Evolutionary conservation across 2,329 filamentous ascomycete species (phyloP).

Genomic region (Exophiala sideris): DNA sequence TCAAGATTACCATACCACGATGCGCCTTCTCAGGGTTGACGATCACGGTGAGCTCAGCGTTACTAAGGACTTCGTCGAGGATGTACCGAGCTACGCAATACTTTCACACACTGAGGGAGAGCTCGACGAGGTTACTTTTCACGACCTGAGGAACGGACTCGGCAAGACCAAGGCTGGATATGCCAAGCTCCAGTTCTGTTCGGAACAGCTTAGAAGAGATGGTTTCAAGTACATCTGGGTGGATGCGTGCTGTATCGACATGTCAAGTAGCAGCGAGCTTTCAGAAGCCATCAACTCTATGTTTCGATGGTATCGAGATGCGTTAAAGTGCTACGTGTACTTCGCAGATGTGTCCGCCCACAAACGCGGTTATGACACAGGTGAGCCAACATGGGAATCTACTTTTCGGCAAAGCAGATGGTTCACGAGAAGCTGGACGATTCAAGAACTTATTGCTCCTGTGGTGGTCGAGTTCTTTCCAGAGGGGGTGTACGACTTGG

Average conservation of each 20-base stretch:
- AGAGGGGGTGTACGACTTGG: not conserved
- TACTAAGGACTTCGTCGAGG: not conserved
- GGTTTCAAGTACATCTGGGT: conserved; percentile 30
- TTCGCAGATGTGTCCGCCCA: conserved; percentile 9
- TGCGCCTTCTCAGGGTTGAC: conserved; percentile 5
- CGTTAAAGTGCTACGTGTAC: conserved; percentile 24
- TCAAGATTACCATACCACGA: not conserved
- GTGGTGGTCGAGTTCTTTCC: conserved; percentile 18
- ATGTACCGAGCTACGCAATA: not conserved
- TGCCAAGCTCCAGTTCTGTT: conserved; percentile 27
- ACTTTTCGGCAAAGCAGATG: conserved; percentile 10
- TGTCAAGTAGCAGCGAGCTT: conserved; percentile 11
- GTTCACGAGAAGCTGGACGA: conserved; percentile 25
- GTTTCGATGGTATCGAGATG: conserved; percentile 24
- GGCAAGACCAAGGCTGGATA: conserved; percentile 20
- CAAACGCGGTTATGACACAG: not conserved
- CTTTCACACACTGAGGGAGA: not conserved
- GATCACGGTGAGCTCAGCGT: conserved; percentile 1
- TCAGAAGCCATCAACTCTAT: conserved; percentile 22
- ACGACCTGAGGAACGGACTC: not conserved
- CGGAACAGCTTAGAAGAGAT: conserved; percentile 26
- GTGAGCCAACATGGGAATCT: too few relatives aligned
- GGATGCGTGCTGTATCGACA: conserved; percentile 30
- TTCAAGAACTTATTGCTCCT: conserved; percentile 29
- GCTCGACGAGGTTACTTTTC: not conserved